A percentile compares a stretch with the other conserved stretches of the same genome.
phyloP scores from a whole-genome alignment of 179 eudicot genomes.

The Vitellaria paradoxa region DNA sequence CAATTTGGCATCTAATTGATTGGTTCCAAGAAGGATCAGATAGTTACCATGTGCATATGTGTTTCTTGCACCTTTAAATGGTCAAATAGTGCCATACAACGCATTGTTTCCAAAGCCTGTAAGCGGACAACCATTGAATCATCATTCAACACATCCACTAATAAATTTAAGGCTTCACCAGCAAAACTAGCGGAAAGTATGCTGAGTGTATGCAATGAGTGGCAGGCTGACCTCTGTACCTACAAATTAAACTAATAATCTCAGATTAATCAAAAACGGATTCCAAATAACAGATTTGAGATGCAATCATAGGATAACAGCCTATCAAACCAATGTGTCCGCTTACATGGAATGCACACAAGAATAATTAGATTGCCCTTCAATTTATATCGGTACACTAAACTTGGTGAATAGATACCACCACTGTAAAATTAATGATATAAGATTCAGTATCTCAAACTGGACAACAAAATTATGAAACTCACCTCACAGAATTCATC shows the following conservation, averaged over 20 bases:
- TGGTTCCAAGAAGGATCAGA: constrained; percentile 6
- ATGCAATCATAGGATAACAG: neutral
- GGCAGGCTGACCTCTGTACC: constrained; percentile 86
- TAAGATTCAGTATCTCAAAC: constrained; percentile 1
- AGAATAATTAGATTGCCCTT: neutral
- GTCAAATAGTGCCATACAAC: constrained; percentile 47
- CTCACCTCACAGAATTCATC: constrained; percentile 84
- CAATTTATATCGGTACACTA: neutral
- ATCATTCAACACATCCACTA: constrained; percentile 79
- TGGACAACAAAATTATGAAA: constrained; percentile 1
- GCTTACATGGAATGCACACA: neutral
- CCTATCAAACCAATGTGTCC: neutral
- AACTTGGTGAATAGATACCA: neutral
- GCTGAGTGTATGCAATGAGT: constrained; percentile 51
- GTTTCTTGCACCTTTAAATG: constrained; percentile 58
- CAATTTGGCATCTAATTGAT: neutral
- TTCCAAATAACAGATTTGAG: neutral
- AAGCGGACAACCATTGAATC: constrained; percentile 66
- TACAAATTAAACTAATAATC: constrained; percentile 37
- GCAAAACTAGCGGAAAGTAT: constrained; percentile 57
- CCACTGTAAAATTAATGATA: constrained; percentile 1
- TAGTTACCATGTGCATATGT: constrained; percentile 66
- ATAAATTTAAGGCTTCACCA: constrained; percentile 51
- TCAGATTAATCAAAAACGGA: neutral
- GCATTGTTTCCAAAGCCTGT: constrained; percentile 66